Conservation (phyloP, 2,329 filamentous ascomycete genomes). For the Pseudocercospora macadamiae region DNA sequence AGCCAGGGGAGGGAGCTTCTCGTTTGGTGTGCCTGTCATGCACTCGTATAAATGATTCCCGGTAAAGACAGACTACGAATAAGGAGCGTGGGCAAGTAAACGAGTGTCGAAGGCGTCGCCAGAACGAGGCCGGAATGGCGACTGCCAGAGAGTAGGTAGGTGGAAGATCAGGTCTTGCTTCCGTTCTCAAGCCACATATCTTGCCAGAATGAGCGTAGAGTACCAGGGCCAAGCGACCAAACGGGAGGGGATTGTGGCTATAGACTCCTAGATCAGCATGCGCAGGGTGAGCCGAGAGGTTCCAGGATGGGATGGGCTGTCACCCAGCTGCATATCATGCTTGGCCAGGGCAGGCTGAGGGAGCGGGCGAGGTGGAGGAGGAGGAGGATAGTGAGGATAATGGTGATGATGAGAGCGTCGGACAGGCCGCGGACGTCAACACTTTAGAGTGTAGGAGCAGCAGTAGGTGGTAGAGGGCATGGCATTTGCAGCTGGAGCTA, state of each 20-base stretch:
- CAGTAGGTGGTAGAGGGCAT: too few species aligned
- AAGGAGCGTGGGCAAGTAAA: constrained; percentile 10
- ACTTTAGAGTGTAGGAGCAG: neutral
- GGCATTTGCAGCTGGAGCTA: neutral
- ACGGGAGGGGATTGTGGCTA: constrained; percentile 6
- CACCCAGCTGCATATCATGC: constrained; percentile 4
- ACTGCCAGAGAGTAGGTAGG: neutral
- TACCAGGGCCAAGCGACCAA: neutral
- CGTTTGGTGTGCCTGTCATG: neutral
- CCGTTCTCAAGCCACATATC: constrained; percentile 16
- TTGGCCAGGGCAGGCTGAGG: neutral
- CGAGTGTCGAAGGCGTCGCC: constrained; percentile 9
- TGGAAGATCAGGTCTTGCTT: constrained; percentile 8
- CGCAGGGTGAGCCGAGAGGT: constrained; percentile 2
- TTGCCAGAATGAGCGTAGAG: constrained; percentile 1
- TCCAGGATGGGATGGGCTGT: constrained; percentile 4
- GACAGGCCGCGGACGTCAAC: neutral
- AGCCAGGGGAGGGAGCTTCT: neutral
- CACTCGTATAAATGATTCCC: neutral
- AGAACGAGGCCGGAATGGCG: constrained; percentile 2
- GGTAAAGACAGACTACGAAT: constrained; percentile 9
- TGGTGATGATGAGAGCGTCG: neutral
- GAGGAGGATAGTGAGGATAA: too few species aligned
- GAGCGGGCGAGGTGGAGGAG: neutral
- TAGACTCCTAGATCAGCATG: constrained; percentile 9